Evolutionary conservation across 176 grass and related monocot genomes (phyloP).

Genomic region (Leersia perrieri): DNA sequence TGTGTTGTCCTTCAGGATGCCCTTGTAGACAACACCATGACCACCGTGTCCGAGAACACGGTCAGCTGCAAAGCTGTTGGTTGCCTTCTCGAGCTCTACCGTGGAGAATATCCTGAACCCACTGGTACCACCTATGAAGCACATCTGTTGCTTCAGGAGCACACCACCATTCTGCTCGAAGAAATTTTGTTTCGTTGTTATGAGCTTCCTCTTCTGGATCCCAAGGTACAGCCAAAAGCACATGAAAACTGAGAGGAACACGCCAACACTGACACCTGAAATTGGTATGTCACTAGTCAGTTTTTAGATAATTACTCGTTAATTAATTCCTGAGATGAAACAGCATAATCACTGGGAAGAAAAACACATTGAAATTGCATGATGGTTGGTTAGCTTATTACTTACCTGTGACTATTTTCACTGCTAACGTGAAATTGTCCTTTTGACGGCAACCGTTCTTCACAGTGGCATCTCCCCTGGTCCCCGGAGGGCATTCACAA

Average conservation of each 20-base stretch:
- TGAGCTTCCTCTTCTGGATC: constrained; percentile 49
- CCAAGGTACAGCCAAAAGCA: constrained; percentile 35
- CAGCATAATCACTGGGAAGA: too few relatives aligned
- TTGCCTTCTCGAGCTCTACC: constrained; percentile 41
- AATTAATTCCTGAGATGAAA: too few relatives aligned
- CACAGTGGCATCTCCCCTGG: constrained; percentile 11
- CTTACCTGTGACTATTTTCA: constrained; percentile 55
- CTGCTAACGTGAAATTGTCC: constrained; percentile 45
- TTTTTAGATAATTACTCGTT: background rate
- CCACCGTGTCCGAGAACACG: constrained; percentile 38
- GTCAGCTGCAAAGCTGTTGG: constrained; percentile 22
- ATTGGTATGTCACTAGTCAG: too few relatives aligned
- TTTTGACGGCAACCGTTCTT: constrained; percentile 46
- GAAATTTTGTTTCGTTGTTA: constrained; percentile 45
- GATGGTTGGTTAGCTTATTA: background rate
- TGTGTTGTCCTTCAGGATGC: constrained; percentile 10
- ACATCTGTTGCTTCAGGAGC: constrained; percentile 47
- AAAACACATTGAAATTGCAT: too few relatives aligned
- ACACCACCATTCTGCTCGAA: constrained; percentile 73
- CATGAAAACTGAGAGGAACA: background rate
- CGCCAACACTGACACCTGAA: too few relatives aligned
- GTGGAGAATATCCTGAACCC: constrained; percentile 47
- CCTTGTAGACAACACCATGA: constrained; percentile 39
- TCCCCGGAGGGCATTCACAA: constrained; percentile 45
- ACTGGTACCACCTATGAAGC: background rate